Evolutionary conservation across 352 stramenopile species (phyloP), one percentile per base, ranked within the genome.

Genomic region (Phytophthora kernoviae): DNA sequence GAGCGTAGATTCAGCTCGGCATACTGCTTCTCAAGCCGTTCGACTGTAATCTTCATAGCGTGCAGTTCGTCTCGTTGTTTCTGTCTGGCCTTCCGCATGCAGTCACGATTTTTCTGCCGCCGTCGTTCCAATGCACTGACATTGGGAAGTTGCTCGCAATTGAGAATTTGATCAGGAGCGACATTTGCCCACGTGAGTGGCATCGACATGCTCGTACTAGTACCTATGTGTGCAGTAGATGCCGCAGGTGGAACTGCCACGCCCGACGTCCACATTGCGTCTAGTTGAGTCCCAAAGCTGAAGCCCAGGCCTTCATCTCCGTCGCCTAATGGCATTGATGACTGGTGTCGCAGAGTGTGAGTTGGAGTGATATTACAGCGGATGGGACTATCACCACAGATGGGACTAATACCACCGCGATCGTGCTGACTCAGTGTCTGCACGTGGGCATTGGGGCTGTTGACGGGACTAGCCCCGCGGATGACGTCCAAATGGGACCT

Each of bases 61-160:
- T 75, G 33, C 11, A 81, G 43, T 22, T 79, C 59, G 21, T 81
- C 45, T 32, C 56, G 55, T 50, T 79, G 52, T 10, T 66, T 65
- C 27, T 73, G 73, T 18, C 69, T 49, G 11, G 73, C 47, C 7
- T 58, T 58, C 1, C 70, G 61, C 73, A 81, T 81, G 42, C 69
- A 79, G 37, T 79, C 69, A 4, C 73, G 69, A 42, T 81, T 81
- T 39, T 77, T 77, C 47, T 62, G 41, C 0, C 73, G 54, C 1
- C 73, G 69, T 20, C 48, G 36, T 9, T 73, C 60, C 9, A 69
- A 15, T 10, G 59, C 51, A 32, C 18, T 62, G 0, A 49, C 21
- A 18, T 65, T 65, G 8, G 49, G 34, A 14, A 61, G 53, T 7
- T 69, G 54, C 7, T 42, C 42, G 36, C 46, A 58, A 33, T 72